Evolutionary conservation across 2,329 filamentous ascomycete species (phyloP).

Genomic region (Graphilbum sp.): DNA sequence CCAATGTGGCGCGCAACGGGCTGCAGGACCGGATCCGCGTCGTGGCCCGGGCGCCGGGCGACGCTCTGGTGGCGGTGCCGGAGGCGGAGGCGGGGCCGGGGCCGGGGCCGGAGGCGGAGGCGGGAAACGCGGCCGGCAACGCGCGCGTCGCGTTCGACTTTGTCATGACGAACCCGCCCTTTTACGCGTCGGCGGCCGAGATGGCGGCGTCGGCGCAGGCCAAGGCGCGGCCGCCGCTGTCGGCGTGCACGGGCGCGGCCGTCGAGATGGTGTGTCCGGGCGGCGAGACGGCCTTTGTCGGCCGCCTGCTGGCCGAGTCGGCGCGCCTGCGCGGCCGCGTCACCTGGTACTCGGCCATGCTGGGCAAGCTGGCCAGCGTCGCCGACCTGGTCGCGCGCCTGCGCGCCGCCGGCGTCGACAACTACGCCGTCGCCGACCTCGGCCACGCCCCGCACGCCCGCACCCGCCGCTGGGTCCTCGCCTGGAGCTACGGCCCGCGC

Average conservation of each 20-base stretch:
- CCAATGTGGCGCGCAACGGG: slow-evolving; percentile 51
- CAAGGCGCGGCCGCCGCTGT: slow-evolving; percentile 53
- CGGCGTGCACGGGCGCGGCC: slow-evolving; percentile 59
- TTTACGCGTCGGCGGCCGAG: slow-evolving; percentile 63
- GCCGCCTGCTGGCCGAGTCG: slow-evolving; percentile 38
- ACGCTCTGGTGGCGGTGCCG: slow-evolving; percentile 48
- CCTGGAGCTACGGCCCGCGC: slow-evolving; percentile 62
- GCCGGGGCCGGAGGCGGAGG: neutral
- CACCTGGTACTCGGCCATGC: slow-evolving; percentile 82
- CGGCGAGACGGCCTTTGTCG: slow-evolving; percentile 79
- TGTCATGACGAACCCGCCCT: slow-evolving; percentile 87
- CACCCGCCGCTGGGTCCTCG: slow-evolving; percentile 76
- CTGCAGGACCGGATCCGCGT: slow-evolving; percentile 49
- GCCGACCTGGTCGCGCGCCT: slow-evolving; percentile 43
- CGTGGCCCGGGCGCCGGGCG: slow-evolving; percentile 28
- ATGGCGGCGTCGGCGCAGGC: slow-evolving; percentile 45
- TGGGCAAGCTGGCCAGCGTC: slow-evolving; percentile 63
- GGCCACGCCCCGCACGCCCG: slow-evolving; percentile 47
- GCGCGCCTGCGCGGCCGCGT: slow-evolving; percentile 32
- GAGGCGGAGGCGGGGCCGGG: slow-evolving; percentile 19
- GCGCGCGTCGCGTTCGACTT: slow-evolving; percentile 44
- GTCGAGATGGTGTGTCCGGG: slow-evolving; percentile 71
- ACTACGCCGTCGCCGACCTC: slow-evolving; percentile 72
- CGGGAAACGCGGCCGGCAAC: slow-evolving; percentile 14
- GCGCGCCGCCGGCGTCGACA: slow-evolving; percentile 38